These are phyloP conservation scores for Wickerhamiella spandovensis DNA, from an alignment of 805 yeast species.

Conservation along the genomic window DNA sequence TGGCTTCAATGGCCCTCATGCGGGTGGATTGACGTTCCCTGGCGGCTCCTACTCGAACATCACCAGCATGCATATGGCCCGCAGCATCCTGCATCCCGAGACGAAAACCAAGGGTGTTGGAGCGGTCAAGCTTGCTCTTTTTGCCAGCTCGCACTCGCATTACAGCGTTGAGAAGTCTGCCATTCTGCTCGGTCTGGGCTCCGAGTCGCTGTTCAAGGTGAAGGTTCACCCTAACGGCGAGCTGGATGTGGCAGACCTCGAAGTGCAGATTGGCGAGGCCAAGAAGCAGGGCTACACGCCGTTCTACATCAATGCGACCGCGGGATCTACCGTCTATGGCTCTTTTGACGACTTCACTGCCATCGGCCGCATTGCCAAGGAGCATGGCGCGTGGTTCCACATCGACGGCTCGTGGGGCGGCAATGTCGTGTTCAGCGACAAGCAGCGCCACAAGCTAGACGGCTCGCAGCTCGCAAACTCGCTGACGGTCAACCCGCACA, in stretches of 20 bases:
- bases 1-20: conserved; percentile 36
- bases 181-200: conserved; percentile 60
- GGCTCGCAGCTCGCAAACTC: conserved; percentile 63
- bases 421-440: conserved; percentile 53
- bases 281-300: conserved; percentile 50
- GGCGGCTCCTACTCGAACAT: conserved; percentile 85
- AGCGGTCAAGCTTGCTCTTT: conserved; percentile 47
- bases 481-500: conserved; percentile 73
- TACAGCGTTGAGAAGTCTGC: conserved; percentile 76
- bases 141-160: conserved; percentile 59
- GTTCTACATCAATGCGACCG: conserved; percentile 65
- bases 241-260: conserved; percentile 40
- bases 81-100: conserved; percentile 52
- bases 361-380: conserved; percentile 40
- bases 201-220: conserved; percentile 47
- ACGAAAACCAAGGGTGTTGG: conserved; percentile 51
- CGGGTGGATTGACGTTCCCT: conserved; percentile 76
- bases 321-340: conserved; percentile 83
- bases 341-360: conserved; percentile 58
- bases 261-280: conserved; percentile 32
- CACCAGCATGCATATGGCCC: conserved; percentile 65
- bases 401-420: conserved; percentile 92
- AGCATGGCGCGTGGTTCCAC: conserved; percentile 59
- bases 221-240: conserved; percentile 42
- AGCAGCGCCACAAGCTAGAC: conserved; percentile 32